A percentile compares a stretch with the other conserved stretches of the same genome.
Conservation (phyloP, 768 basidiomycete genomes). For the Tephrocybe sp. region DNA sequence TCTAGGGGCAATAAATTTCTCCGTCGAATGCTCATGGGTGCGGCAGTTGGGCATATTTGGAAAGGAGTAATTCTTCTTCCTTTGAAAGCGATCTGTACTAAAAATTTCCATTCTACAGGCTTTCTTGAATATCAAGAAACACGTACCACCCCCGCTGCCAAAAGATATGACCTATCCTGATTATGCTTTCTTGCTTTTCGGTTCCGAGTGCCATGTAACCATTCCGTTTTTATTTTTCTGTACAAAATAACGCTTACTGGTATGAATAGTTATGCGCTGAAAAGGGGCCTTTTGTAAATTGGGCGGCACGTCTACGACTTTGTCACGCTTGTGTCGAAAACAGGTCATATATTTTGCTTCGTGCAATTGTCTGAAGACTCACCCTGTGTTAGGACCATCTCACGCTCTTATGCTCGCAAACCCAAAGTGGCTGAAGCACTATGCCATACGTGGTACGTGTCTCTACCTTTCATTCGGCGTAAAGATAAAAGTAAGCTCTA, state of each 20-base stretch:
- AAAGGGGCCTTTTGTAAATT: slow-evolving; percentile 14
- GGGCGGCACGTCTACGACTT: slow-evolving; percentile 18
- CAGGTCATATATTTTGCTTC: neutral
- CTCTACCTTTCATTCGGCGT: no score
- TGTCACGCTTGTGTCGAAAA: slow-evolving; percentile 9
- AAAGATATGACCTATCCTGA: slow-evolving; percentile 28
- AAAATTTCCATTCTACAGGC: slow-evolving; percentile 14
- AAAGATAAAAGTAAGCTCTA: no score
- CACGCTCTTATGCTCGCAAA: no score
- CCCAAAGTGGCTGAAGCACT: no score
- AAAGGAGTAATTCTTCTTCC: neutral
- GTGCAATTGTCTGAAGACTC: no score
- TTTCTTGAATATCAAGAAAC: slow-evolving; percentile 18
- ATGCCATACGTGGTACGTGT: no score
- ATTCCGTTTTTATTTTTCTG: neutral
- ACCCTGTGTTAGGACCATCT: no score
- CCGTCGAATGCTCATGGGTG: slow-evolving; percentile 30
- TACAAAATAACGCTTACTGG: neutral
- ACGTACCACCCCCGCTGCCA: slow-evolving; percentile 25
- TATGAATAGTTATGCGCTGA: slow-evolving; percentile 15
- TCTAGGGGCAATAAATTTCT: slow-evolving; percentile 35
- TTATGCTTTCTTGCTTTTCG: slow-evolving; percentile 36
- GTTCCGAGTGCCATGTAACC: slow-evolving; percentile 32
- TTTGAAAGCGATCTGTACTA: no score
- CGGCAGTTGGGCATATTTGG: slow-evolving; percentile 17